phyloP scores from a whole-genome alignment of 139 green algal genomes.

The Chlorella ohadii region DNA sequence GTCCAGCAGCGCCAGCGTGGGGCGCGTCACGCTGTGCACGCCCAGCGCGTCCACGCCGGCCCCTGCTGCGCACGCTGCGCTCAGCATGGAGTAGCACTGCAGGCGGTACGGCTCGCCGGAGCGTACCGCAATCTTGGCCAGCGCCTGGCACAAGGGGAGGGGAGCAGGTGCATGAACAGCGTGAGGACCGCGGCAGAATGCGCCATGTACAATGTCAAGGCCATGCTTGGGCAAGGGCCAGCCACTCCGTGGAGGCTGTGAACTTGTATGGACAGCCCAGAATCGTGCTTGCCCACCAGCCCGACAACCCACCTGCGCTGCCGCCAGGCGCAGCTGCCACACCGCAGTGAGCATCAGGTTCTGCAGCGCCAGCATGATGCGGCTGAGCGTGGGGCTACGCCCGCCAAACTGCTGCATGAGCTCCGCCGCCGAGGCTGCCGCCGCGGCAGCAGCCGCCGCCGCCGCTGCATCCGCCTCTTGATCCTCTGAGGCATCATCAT shows the following conservation, averaged over 20 bases:
- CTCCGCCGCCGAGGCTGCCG: neutral
- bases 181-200: no score
- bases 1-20: constrained; percentile 60
- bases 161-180: no score
- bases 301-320: constrained; percentile 23
- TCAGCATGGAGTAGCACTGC: constrained; percentile 81
- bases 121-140: constrained; percentile 78
- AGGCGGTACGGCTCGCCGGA: constrained; percentile 86
- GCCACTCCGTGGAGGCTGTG: no score
- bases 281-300: no score
- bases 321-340: constrained; percentile 52
- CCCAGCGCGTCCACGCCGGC: constrained; percentile 44
- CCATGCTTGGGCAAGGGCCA: no score
- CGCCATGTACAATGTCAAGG: no score
- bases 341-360: constrained; percentile 42
- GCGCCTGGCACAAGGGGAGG: constrained; percentile 26
- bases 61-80: neutral
- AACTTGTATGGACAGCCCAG: no score
- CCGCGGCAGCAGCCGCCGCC: neutral
- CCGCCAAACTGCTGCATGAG: constrained; percentile 41
- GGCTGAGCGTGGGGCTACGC: constrained; percentile 55
- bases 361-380: constrained; percentile 57
- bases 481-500: neutral
- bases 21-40: constrained; percentile 8
- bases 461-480: neutral